Evolutionary conservation across 2,329 filamentous ascomycete genomes (phyloP).

Genomic region (Microcyclosporella mali): DNA sequence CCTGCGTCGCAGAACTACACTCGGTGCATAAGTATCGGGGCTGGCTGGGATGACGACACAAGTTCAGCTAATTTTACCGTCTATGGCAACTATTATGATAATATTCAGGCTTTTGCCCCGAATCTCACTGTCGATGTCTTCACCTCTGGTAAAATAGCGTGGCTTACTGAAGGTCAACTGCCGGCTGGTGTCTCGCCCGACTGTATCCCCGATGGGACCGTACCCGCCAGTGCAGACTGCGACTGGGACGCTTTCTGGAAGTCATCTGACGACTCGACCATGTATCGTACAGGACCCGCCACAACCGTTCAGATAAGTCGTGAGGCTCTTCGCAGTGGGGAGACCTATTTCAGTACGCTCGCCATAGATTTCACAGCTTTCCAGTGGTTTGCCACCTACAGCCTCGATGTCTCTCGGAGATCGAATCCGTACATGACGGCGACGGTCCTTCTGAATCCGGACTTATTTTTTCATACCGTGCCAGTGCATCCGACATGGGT

Average conservation of each 20-base stretch:
- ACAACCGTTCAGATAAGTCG: conserved; percentile 9
- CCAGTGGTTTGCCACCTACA: conserved; percentile 19
- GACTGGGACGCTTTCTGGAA: conserved; percentile 13
- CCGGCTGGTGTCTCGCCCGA: conserved; percentile 8
- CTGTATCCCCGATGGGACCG: conserved; percentile 4
- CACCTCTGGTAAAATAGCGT: conserved; percentile 17
- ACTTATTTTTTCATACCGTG: neutral
- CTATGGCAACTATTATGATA: conserved; percentile 2
- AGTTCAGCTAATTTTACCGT: conserved; percentile 15
- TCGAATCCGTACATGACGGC: conserved; percentile 12
- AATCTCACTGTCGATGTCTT: conserved; percentile 10
- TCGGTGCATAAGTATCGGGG: conserved; percentile 17
- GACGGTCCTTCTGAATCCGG: neutral
- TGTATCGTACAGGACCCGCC: conserved; percentile 4
- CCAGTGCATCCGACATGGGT: conserved; percentile 23
- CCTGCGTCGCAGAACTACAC: conserved; percentile 8
- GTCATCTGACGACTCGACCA: neutral
- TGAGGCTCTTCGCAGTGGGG: neutral
- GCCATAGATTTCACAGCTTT: conserved; percentile 11
- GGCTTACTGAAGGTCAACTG: conserved; percentile 7
- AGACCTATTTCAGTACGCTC: neutral
- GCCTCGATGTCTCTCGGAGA: conserved; percentile 14
- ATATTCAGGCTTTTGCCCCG: conserved; percentile 1
- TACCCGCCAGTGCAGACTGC: conserved; percentile 1
- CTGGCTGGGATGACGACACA: conserved; percentile 10